Percentiles rank a stretch among this genome's conserved stretches.
phyloP scores from a whole-genome alignment of 1,284 basidiomycete species.

The Trichosporon coremiiforme region DNA sequence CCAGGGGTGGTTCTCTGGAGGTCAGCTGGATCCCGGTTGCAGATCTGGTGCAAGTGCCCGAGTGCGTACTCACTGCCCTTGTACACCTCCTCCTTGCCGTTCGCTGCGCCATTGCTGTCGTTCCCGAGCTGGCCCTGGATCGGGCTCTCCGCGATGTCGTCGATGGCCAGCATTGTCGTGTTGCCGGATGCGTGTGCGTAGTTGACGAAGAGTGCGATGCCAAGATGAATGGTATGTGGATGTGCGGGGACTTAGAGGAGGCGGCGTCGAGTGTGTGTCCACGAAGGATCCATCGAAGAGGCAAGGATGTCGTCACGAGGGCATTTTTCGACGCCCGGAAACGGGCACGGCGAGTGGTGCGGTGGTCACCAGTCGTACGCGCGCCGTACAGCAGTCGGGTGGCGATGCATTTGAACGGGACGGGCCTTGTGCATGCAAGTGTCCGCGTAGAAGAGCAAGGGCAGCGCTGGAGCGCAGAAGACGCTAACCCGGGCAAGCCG shows the following conservation, averaged over 20 bases:
- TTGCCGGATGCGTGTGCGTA: not conserved
- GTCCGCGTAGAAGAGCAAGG: no score
- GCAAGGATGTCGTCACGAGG: not conserved
- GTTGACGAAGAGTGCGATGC: not conserved
- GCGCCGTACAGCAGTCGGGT: not conserved
- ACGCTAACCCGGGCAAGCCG: no score
- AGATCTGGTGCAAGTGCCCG: not conserved
- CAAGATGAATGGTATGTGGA: not conserved
- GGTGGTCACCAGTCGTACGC: no score
- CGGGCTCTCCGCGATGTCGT: constrained; percentile 2
- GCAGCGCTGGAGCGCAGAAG: no score
- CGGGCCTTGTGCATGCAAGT: not conserved
- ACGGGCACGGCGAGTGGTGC: no score
- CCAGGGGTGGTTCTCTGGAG: constrained; percentile 30
- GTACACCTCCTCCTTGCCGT: constrained; percentile 7
- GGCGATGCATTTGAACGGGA: not conserved
- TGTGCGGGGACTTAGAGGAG: not conserved
- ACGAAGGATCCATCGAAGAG: not conserved
- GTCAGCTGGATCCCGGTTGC: constrained; percentile 4
- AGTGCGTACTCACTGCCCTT: constrained; percentile 23
- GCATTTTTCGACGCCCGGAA: not conserved
- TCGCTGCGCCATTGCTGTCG: not conserved
- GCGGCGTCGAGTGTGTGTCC: not conserved
- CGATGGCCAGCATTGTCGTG: not conserved
- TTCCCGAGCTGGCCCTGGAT: constrained; percentile 14